A percentile compares a stretch with the other conserved stretches of the same genome.
Conservation (phyloP, 2,329 filamentous ascomycete species). For the Apiospora arundinis region DNA sequence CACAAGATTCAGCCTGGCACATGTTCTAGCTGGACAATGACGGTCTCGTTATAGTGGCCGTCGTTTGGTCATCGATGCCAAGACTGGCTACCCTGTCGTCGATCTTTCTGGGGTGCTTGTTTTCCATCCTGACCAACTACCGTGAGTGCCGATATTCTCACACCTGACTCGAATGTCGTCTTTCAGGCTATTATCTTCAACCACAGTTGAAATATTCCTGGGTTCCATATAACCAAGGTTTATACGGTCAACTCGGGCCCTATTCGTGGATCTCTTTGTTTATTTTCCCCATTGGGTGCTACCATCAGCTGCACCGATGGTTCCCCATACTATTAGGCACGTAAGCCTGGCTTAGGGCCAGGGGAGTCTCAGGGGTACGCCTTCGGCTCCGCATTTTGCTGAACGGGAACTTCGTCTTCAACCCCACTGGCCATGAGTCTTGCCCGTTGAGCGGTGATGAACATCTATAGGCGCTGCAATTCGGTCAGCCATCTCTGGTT, state of each 20-base stretch:
- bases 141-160: not conserved
- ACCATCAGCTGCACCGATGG: not conserved
- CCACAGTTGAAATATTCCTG: not conserved
- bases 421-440: not conserved
- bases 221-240: not conserved
- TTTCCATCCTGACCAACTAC: constrained; percentile 2
- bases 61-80: not conserved
- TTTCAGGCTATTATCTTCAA: constrained; percentile 16
- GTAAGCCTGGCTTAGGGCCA: not conserved
- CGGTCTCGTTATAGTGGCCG: not conserved
- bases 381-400: not conserved
- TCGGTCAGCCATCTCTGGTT: not conserved
- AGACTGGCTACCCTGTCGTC: constrained; percentile 3
- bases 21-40: not conserved
- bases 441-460: not conserved
- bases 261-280: not conserved
- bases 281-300: constrained; percentile 11
- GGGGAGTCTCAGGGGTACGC: not conserved
- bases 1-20: not conserved
- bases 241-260: not conserved
- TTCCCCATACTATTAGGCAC: not conserved
- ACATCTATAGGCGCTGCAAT: not conserved
- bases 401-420: not conserved
- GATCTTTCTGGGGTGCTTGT: constrained; percentile 1
- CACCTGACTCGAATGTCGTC: not conserved